A percentile compares a stretch with the other conserved stretches of the same genome.
Evolutionary conservation across 177 flowering plant species (phyloP).

Genomic region (Vitis hybrid): DNA sequence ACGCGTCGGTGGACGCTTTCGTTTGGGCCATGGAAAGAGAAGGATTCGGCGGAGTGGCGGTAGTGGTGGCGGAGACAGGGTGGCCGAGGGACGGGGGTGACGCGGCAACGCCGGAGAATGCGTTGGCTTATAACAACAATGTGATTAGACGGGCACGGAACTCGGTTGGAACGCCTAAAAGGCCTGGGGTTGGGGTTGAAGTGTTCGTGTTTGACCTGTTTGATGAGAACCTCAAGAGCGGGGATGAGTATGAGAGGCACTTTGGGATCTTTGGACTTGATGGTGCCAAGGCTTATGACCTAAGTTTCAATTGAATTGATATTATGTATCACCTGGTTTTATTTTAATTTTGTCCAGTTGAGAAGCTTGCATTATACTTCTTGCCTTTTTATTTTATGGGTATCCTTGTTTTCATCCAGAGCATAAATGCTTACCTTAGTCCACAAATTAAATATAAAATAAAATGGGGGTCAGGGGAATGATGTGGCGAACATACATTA

Average conservation of each 20-base stretch:
- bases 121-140: slow-evolving; percentile 38
- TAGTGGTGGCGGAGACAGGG: slow-evolving; percentile 55
- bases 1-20: slow-evolving; percentile 44
- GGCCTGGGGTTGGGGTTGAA: slow-evolving; percentile 46
- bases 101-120: slow-evolving; percentile 39
- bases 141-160: slow-evolving; percentile 25
- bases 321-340: no score
- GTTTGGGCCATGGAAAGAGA: slow-evolving; percentile 40
- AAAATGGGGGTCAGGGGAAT: no score
- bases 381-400: no score
- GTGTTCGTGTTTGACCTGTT: slow-evolving; percentile 46
- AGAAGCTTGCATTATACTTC: no score
- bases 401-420: no score
- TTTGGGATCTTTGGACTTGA: slow-evolving; percentile 44
- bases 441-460: no score
- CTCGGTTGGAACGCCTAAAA: slow-evolving; percentile 43
- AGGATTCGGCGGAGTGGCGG: slow-evolving; percentile 34
- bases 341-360: no score
- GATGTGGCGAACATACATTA: no score
- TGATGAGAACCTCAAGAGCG: slow-evolving; percentile 46
- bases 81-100: slow-evolving; percentile 51
- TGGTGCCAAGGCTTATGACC: slow-evolving; percentile 44
- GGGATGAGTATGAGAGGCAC: slow-evolving; percentile 49
- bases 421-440: no score
- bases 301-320: slow-evolving; percentile 24